Percentiles rank a stretch among this genome's conserved stretches.
Conservation (phyloP, 371 early-diverging fungal species). For the Mortierella sp. region DNA sequence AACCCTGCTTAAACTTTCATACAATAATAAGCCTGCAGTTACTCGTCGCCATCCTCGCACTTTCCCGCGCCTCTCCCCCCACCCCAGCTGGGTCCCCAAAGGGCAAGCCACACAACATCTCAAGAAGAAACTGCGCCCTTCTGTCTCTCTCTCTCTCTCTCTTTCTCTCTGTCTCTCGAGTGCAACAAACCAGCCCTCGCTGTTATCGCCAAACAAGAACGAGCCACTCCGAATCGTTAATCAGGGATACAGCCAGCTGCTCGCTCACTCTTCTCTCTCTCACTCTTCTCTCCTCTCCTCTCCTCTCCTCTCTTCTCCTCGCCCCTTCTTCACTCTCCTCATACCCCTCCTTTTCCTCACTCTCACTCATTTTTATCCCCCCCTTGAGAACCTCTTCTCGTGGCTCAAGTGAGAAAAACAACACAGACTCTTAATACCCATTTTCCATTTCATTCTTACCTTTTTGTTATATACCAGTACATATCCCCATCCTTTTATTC, state of each 20-base stretch:
- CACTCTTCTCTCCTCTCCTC: background rate
- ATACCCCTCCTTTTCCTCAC: slow-evolving; percentile 7
- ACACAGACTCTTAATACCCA: background rate
- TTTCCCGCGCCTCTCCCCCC: background rate
- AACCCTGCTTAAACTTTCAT: background rate
- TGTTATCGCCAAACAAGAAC: background rate
- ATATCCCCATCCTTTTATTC: background rate
- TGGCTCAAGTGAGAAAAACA: background rate
- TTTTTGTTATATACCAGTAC: slow-evolving; percentile 11
- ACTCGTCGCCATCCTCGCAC: background rate
- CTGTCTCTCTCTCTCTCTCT: background rate
- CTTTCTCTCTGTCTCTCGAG: background rate
- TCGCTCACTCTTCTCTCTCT: background rate
- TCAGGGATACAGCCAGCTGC: background rate
- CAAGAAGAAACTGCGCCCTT: background rate
- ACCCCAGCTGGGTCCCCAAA: slow-evolving; percentile 9
- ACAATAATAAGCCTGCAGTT: background rate
- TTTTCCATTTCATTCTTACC: background rate
- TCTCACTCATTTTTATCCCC: background rate
- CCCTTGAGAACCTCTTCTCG: slow-evolving; percentile 7
- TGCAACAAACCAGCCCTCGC: background rate
- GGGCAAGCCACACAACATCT: background rate
- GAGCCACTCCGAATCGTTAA: background rate
- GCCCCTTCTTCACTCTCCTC: background rate
- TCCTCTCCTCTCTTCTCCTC: background rate